These are phyloP conservation scores for Lepidopterella palustris DNA, from an alignment of 495 filamentous ascomycete genomes.

Conservation along the genomic window DNA sequence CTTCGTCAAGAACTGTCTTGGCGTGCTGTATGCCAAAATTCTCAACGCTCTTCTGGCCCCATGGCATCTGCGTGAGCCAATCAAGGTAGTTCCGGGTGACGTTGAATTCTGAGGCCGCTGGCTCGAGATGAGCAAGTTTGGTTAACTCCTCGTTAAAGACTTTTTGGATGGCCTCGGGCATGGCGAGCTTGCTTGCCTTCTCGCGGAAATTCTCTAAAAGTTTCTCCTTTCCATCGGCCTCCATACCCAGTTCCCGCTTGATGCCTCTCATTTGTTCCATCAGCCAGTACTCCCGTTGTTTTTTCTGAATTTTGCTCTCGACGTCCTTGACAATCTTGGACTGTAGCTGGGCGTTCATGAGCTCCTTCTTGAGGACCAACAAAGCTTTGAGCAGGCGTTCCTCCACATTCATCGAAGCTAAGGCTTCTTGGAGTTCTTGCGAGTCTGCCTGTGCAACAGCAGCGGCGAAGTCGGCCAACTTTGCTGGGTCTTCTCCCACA, in stretches of 20 bases:
- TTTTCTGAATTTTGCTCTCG: conserved; percentile 94
- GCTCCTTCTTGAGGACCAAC: conserved; percentile 89
- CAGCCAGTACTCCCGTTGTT: conserved; percentile 96
- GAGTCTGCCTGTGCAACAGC: conserved; percentile 88
- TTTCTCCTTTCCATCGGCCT: conserved; percentile 97
- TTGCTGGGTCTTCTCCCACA: conserved; percentile 87
- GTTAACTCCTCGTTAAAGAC: conserved; percentile 98
- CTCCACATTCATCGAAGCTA: conserved; percentile 81
- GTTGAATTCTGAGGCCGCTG: conserved; percentile 95
- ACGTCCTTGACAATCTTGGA: conserved; percentile 98
- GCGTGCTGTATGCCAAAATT: conserved; percentile 94
- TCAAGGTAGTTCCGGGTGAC: conserved; percentile 99
- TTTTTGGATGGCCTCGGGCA: conserved; percentile 94
- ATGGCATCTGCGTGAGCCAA: conserved; percentile 97
- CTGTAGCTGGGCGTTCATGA: conserved; percentile 95
- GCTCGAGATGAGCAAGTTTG: conserved; percentile 90
- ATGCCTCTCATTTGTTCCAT: conserved; percentile 99
- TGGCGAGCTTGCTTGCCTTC: conserved; percentile 86
- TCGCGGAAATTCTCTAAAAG: conserved; percentile 89
- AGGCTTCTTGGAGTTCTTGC: conserved; percentile 87
- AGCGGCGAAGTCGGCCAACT: conserved; percentile 93
- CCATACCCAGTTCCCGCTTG: conserved; percentile 85
- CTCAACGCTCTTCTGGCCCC: conserved; percentile 92
- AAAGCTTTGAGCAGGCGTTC: conserved; percentile 84
- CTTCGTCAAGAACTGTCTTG: conserved; percentile 85